A percentile compares a stretch with the other conserved stretches of the same genome.
Evolutionary conservation across 345 rosid species (phyloP).

Genomic region (Geranium brycei): DNA sequence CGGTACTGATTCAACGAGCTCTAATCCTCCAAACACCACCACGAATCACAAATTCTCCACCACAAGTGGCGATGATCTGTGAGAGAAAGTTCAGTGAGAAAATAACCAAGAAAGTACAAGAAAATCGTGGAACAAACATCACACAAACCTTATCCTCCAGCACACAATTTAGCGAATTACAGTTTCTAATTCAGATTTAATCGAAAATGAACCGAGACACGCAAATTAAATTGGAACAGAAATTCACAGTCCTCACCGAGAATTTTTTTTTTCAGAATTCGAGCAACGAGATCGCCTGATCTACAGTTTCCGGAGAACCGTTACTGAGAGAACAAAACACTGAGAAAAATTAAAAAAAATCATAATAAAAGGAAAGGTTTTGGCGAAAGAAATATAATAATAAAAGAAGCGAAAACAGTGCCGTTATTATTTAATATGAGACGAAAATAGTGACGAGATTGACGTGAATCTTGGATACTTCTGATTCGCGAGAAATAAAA

Average conservation of each 20-base stretch:
- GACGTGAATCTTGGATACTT: background rate
- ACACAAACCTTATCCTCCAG: background rate
- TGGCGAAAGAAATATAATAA: no score
- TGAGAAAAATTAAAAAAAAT: no score
- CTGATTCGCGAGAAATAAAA: background rate
- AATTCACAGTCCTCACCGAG: background rate
- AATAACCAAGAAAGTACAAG: background rate
- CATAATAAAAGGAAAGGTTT: no score
- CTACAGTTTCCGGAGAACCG: background rate
- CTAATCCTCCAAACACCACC: no score
- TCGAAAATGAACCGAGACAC: background rate
- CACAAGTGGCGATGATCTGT: no score
- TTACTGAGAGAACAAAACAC: background rate
- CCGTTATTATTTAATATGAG: background rate
- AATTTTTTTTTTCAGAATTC: no score
- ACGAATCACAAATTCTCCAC: no score
- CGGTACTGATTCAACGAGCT: no score
- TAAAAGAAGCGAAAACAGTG: background rate
- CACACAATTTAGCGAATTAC: background rate
- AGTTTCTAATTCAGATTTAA: background rate
- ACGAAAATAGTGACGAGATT: background rate
- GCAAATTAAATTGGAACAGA: background rate
- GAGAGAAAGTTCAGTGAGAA: no score
- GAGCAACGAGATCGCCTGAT: background rate
- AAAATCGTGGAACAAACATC: background rate